Conservation (phyloP, 2,329 filamentous ascomycete genomes). For the Aspergillus ustus region DNA sequence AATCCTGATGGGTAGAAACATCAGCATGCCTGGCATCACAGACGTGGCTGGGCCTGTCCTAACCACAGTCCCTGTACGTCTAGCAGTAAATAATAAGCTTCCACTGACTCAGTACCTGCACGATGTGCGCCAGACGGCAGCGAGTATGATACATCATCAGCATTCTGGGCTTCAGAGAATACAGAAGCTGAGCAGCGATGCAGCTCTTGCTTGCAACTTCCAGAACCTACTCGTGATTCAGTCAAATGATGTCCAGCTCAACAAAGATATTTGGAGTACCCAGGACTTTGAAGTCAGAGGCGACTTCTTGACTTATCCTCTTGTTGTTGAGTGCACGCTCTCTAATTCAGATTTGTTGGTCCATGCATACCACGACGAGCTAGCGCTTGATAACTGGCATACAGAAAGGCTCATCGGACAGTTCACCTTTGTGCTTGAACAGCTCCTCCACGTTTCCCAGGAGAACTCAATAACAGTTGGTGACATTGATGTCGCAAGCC, state of each 20-base stretch:
- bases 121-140: constrained; percentile 60
- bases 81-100: constrained; percentile 44
- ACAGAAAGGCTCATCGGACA: constrained; percentile 62
- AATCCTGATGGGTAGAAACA: constrained; percentile 58
- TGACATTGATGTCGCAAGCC: constrained; percentile 38
- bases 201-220: constrained; percentile 51
- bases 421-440: constrained; percentile 46
- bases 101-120: constrained; percentile 57
- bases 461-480: constrained; percentile 29
- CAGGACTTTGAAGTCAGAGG: constrained; percentile 60
- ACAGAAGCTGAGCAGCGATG: constrained; percentile 57
- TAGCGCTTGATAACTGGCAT: constrained; percentile 56
- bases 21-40: constrained; percentile 54
- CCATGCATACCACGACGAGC: constrained; percentile 69
- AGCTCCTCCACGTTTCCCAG: constrained; percentile 35
- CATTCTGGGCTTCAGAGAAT: constrained; percentile 63
- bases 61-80: constrained; percentile 43
- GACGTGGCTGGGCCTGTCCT: constrained; percentile 53
- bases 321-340: constrained; percentile 69
- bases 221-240: constrained; percentile 54
- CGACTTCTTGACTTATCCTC: constrained; percentile 61
- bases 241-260: constrained; percentile 29
- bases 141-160: constrained; percentile 66
- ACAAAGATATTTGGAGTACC: constrained; percentile 35
- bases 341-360: constrained; percentile 58